Conservation (phyloP, 495 filamentous ascomycete genomes). For the Lophiostoma macrostomum region DNA sequence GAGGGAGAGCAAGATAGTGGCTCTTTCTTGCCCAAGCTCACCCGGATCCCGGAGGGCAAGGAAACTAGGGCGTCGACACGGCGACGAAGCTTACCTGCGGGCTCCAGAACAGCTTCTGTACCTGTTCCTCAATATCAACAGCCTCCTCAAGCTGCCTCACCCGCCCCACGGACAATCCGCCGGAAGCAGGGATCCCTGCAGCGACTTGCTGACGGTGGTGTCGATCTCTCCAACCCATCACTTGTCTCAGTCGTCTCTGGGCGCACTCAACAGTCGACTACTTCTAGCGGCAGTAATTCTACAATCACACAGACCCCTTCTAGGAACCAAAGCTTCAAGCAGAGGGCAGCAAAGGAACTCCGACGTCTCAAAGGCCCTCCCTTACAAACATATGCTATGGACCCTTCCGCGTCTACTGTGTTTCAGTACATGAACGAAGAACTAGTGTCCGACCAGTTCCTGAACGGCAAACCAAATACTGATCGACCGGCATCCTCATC, state of each 20-base stretch:
- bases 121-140: constrained; percentile 4
- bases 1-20: constrained; percentile 13
- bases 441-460: constrained; percentile 13
- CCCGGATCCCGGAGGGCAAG: constrained; percentile 36
- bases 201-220: constrained; percentile 30
- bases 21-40: constrained; percentile 38
- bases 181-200: constrained; percentile 31
- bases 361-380: constrained; percentile 17
- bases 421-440: constrained; percentile 38
- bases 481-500: constrained; percentile 7
- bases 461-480: background rate
- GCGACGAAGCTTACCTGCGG: constrained; percentile 10
- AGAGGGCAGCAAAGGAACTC: constrained; percentile 16
- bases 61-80: constrained; percentile 25
- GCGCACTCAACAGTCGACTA: constrained; percentile 35
- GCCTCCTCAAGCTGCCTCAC: constrained; percentile 11
- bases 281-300: constrained; percentile 41
- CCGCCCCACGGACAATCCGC: constrained; percentile 16
- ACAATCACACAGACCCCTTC: constrained; percentile 43
- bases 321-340: constrained; percentile 11
- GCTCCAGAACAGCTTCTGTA: constrained; percentile 5
- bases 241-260: constrained; percentile 39
- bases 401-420: constrained; percentile 20
- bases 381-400: constrained; percentile 8
- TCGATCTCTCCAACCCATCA: constrained; percentile 38